Percentiles rank a stretch among this genome's conserved stretches.
phyloP scores from a whole-genome alignment of 495 filamentous ascomycete genomes.

The Podospora australis region DNA sequence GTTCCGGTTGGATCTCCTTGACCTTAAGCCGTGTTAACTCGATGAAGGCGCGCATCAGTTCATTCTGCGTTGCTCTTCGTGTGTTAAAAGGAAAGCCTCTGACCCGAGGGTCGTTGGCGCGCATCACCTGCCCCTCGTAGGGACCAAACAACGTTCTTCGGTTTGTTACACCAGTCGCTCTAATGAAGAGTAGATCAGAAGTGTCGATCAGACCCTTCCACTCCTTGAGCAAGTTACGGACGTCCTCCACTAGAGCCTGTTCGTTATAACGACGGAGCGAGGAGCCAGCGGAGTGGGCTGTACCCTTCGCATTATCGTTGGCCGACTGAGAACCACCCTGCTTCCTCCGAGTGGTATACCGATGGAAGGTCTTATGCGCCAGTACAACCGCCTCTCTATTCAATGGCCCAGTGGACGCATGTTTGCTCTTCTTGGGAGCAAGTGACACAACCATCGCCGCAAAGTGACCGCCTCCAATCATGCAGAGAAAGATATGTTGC shows the following conservation, averaged over 20 bases:
- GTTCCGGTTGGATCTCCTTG: conserved; percentile 58
- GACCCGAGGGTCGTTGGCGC: conserved; percentile 73
- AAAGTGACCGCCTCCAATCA: conserved; percentile 98
- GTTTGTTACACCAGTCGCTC: conserved; percentile 82
- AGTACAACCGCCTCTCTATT: conserved; percentile 78
- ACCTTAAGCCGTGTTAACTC: conserved; percentile 89
- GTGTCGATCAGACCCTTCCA: conserved; percentile 82
- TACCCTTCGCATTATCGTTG: conserved; percentile 83
- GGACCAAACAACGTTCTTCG: conserved; percentile 79
- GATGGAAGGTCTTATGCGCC: conserved; percentile 95
- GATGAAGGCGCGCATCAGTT: conserved; percentile 87
- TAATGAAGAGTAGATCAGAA: conserved; percentile 76
- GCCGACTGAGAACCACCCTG: conserved; percentile 93
- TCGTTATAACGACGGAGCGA: conserved; percentile 90
- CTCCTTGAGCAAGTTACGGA: conserved; percentile 66
- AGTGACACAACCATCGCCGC: conserved; percentile 92
- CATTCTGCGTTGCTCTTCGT: conserved; percentile 84
- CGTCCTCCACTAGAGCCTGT: conserved; percentile 73
- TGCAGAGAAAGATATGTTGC: conserved; percentile 89
- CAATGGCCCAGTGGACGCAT: conserved; percentile 52
- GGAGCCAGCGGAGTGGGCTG: conserved; percentile 89
- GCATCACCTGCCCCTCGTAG: conserved; percentile 81
- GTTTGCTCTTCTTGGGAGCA: conserved; percentile 69
- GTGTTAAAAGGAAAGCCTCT: conserved; percentile 92
- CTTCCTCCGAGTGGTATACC: conserved; percentile 92